phyloP scores from a whole-genome alignment of 345 rosid genomes.

The Sisymbrium irio region DNA sequence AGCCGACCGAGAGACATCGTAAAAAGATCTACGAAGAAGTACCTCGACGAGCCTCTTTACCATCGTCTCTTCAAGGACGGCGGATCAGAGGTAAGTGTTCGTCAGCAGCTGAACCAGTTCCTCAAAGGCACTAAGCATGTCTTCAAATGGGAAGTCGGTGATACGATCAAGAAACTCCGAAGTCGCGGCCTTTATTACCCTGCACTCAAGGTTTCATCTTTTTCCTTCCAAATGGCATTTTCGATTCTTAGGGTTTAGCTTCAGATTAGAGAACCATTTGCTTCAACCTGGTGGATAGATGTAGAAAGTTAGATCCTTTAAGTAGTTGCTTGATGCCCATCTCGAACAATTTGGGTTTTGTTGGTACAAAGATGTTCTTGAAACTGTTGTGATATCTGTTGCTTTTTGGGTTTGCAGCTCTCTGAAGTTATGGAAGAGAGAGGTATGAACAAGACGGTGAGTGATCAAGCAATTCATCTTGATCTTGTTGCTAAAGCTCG shows the following conservation, averaged over 20 bases:
- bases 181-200: constrained; percentile 65
- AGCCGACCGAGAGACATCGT: constrained; percentile 65
- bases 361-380: background rate
- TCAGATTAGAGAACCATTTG: background rate
- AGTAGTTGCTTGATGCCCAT: background rate
- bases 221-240: background rate
- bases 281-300: background rate
- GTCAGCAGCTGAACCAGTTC: constrained; percentile 71
- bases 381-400: background rate
- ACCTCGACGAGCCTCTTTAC: constrained; percentile 82
- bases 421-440: constrained; percentile 73
- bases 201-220: constrained; percentile 67
- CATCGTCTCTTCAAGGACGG: constrained; percentile 71
- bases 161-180: constrained; percentile 84
- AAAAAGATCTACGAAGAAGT: constrained; percentile 78
- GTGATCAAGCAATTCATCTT: constrained; percentile 97
- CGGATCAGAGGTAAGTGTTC: constrained; percentile 58
- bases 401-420: constrained; percentile 44
- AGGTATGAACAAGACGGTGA: constrained; percentile 89
- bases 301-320: background rate
- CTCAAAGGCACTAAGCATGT: constrained; percentile 80
- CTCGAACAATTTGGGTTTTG: background rate
- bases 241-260: background rate
- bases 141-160: constrained; percentile 95
- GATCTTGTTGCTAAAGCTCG: constrained; percentile 81